A percentile compares a stretch with the other conserved stretches of the same genome.
Conservation (phyloP, 176 grass and related monocot genomes). For the maize (Zea mays) region Zm-B73-REFERENCE-NAM-5.0 NC_050103.1:172393501-172394000, state of each 20-base stretch:
- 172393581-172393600: neutral
- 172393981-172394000: neutral
- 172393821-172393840: conserved; percentile 30
- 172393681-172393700: conserved; percentile 24
- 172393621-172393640: neutral
- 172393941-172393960: neutral
- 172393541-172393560: no score
- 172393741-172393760: neutral
- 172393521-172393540: neutral
- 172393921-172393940: neutral
- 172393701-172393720: conserved; percentile 7
- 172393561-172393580: no score
- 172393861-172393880: neutral
- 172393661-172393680: neutral
- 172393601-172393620: neutral
- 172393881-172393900: conserved; percentile 22
- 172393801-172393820: conserved; percentile 13
- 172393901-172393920: neutral
- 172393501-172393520: neutral
- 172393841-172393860: conserved; percentile 2
- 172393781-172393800: neutral
- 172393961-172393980: neutral
- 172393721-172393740: neutral
- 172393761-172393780: neutral
- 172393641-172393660: neutral